Conservation (phyloP, 1,284 basidiomycete species). For the Athelia sp. region DNA sequence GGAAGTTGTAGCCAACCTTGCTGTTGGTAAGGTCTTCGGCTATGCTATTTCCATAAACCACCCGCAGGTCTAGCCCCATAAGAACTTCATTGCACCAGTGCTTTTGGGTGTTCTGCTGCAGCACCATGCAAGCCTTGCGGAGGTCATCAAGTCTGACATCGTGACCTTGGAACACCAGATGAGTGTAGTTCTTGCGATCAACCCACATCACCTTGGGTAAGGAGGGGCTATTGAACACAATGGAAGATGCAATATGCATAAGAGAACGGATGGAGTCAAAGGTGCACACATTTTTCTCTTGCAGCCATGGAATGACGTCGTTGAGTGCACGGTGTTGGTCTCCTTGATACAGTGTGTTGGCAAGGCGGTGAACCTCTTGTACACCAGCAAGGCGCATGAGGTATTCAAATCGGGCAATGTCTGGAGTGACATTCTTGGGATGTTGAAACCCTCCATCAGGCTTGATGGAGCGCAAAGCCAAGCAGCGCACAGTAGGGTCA, state of each 20-base stretch:
- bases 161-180: constrained; percentile 17
- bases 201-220: constrained; percentile 21
- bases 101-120: constrained; percentile 9
- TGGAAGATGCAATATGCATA: constrained; percentile 17
- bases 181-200: constrained; percentile 7
- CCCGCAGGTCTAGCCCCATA: not conserved
- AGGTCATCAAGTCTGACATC: constrained; percentile 10
- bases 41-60: constrained; percentile 11
- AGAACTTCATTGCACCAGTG: no score
- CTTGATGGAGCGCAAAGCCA: constrained; percentile 14
- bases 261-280: constrained; percentile 15
- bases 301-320: constrained; percentile 8
- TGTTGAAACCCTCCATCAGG: constrained; percentile 13
- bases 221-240: constrained; percentile 11
- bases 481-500: constrained; percentile 18
- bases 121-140: constrained; percentile 7
- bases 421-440: constrained; percentile 12
- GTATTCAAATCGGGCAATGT: constrained; percentile 15
- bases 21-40: constrained; percentile 14
- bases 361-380: constrained; percentile 8
- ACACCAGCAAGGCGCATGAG: constrained; percentile 17
- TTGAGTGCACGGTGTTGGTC: not conserved
- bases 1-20: constrained; percentile 14
- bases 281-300: constrained; percentile 15
- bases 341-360: not conserved